Base-by-base conservation (phyloP, 2,329 filamentous ascomycete genomes). In the Penicillium sumatraense region DNA sequence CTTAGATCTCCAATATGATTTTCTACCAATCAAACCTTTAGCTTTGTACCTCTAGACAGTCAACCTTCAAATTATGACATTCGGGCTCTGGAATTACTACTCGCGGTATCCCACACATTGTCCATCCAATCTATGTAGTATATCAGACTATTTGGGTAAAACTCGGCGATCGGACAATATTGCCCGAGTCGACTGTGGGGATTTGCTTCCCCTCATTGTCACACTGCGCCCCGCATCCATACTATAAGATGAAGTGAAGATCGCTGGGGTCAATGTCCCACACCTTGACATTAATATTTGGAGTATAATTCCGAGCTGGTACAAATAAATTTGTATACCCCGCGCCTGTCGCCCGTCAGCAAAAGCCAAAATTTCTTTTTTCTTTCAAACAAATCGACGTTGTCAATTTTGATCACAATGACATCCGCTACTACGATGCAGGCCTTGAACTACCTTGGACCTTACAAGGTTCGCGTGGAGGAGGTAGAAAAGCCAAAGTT, bases 391-490 rank as follows among this genome's bases (percentile, higher is more conserved):
- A 26, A 18, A n/a, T 20, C 8, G 24, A 29, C 16, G 4, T 33
- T 21, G 3, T 31, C 42, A n/a, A 18, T 29, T 21, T 14, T 10
- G 10, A 13, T 53, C 49, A 53, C 14, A 29, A 66, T 66, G 64
- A 36, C 60, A 14, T 16, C 56, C 10, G 36, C 54, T 29, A 61
- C 51, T 29, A 78, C 75, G 23, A 86, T 87, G 85, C 86, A 86
- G 71, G 85, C 84, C 10, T 77, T 87, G 52, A 84, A 86, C 65
- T 87, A 87, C 62, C 80, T 84, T 41, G 84, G 84, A 1, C 82
- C 85, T 0, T 84, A 82, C 73, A 81, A 83, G 69, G 85, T 88
- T 57, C 81, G 81, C n/a, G 81, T 89, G 47, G 81, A 85, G 63
- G 82, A 88, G 21, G 80, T 86, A 7, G 79, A 82, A 23, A 67